Percentiles rank a stretch among this genome's conserved stretches.
Evolutionary conservation across 305 asterid species (phyloP).

Genomic region (Solanum hybrid): DNA sequence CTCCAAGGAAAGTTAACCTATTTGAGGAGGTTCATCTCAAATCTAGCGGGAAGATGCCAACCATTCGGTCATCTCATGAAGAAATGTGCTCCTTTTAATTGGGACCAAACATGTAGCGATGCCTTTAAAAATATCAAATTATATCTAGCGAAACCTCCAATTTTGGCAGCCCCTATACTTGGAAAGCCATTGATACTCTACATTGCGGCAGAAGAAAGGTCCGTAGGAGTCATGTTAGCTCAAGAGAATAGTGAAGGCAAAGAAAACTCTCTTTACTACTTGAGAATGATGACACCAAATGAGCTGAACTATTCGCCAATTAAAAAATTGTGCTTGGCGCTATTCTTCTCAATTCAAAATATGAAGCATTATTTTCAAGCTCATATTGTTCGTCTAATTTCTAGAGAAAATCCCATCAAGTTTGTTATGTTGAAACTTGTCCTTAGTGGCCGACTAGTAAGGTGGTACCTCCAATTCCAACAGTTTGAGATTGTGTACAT

Average conservation of each 20-base stretch:
- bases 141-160: not conserved
- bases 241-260: not conserved
- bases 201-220: not conserved
- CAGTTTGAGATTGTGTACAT: not conserved
- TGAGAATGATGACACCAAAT: not conserved
- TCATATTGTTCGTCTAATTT: not conserved
- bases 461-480: not conserved
- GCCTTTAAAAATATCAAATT: not conserved
- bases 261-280: not conserved
- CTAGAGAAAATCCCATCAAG: not conserved
- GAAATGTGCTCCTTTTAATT: not conserved
- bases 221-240: not conserved
- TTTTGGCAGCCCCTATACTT: not conserved
- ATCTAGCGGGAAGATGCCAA: too few relatives aligned
- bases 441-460: not conserved
- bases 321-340: not conserved
- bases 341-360: not conserved
- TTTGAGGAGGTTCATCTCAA: not conserved
- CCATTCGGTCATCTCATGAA: not conserved
- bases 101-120: not conserved
- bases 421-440: not conserved
- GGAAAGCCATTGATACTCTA: not conserved
- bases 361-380: not conserved
- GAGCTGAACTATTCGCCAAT: not conserved
- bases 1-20: not conserved